A percentile compares a stretch with the other conserved stretches of the same genome.
These are phyloP conservation scores for Xerocomus minutiporus DNA, from an alignment of 1,284 basidiomycete species.

Conservation along the genomic window DNA sequence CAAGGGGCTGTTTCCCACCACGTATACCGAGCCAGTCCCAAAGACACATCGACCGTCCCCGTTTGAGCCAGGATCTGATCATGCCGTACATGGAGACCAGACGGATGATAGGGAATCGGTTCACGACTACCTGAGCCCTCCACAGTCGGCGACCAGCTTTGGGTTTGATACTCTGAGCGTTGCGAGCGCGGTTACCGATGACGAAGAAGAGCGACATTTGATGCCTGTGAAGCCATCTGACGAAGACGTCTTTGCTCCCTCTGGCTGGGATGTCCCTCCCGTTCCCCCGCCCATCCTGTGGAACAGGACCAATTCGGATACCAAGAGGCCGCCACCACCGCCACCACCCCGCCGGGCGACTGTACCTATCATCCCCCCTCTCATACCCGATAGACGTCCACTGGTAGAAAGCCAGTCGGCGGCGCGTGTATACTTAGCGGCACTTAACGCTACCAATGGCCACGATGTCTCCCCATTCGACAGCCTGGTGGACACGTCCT, in stretches of 20 bases:
- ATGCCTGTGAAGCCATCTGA: slow-evolving; percentile 26
- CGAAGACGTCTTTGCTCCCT: slow-evolving; percentile 10
- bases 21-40: slow-evolving; percentile 58
- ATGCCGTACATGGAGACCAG: slow-evolving; percentile 7
- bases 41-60: slow-evolving; percentile 22
- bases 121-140: slow-evolving; percentile 40
- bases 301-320: slow-evolving; percentile 24
- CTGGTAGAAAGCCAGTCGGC: slow-evolving; percentile 10
- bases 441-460: neutral
- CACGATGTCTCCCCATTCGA: slow-evolving; percentile 30
- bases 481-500: slow-evolving; percentile 28
- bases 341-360: slow-evolving; percentile 38
- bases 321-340: slow-evolving; percentile 37
- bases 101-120: slow-evolving; percentile 16
- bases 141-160: slow-evolving; percentile 27
- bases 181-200: slow-evolving; percentile 40
- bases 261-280: slow-evolving; percentile 15
- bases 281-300: slow-evolving; percentile 32
- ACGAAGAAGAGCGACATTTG: slow-evolving; percentile 37
- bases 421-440: slow-evolving; percentile 9
- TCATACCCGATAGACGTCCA: slow-evolving; percentile 22
- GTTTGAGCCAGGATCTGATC: slow-evolving; percentile 13
- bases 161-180: slow-evolving; percentile 42
- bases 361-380: slow-evolving; percentile 12
- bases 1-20: slow-evolving; percentile 73